Conservation (phyloP, 352 stramenopile species). For the Pythium pectinolyticum region DNA sequence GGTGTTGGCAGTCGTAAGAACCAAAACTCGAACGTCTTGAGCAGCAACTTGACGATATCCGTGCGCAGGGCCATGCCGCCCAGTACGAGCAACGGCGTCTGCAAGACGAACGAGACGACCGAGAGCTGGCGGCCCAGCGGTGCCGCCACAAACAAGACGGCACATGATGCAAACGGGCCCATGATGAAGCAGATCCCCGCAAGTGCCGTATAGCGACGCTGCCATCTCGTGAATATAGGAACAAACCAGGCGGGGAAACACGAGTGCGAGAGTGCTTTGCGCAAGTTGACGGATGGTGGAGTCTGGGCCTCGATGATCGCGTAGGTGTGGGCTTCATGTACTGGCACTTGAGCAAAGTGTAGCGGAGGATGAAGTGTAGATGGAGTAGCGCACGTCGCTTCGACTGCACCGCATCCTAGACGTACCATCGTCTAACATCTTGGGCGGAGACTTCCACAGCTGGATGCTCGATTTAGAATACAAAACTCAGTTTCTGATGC, state of each 20-base stretch:
- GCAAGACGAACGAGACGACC: neutral
- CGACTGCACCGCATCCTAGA: too few species aligned
- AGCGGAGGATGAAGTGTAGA: too few species aligned
- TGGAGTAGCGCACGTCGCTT: too few species aligned
- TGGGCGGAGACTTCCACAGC: too few species aligned
- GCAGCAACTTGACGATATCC: constrained; percentile 11
- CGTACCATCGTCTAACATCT: too few species aligned
- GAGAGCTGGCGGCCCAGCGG: neutral
- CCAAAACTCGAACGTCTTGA: constrained; percentile 20
- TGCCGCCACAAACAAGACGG: neutral
- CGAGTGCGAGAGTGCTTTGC: constrained; percentile 4
- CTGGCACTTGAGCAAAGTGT: too few species aligned
- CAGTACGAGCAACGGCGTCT: constrained; percentile 1
- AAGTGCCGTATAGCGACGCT: neutral
- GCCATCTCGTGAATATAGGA: constrained; percentile 1
- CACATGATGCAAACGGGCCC: neutral
- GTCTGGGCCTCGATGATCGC: neutral
- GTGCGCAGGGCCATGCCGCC: neutral
- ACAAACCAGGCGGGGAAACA: neutral
- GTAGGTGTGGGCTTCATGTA: too few species aligned
- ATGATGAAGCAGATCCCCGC: neutral
- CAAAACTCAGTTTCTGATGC: too few species aligned
- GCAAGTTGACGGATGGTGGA: constrained; percentile 1
- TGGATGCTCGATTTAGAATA: too few species aligned
- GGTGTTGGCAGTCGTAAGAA: constrained; percentile 26